These are phyloP conservation scores for Fomitopsis serialis DNA, from an alignment of 768 basidiomycete genomes.

Conservation along the genomic window DNA sequence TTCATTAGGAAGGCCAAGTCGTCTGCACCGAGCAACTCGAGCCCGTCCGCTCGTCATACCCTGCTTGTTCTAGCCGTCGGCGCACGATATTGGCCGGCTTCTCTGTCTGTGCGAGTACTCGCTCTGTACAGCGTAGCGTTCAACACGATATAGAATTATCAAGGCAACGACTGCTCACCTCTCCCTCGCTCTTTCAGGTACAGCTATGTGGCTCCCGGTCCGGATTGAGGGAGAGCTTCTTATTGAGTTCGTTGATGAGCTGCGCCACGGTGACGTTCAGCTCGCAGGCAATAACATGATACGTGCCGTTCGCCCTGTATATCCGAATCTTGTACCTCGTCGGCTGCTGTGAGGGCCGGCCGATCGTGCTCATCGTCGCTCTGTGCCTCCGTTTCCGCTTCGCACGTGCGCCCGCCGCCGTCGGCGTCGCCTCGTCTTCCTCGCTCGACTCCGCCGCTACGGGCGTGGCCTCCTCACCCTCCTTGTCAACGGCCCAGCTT, in stretches of 20 bases:
- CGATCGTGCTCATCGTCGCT: slow-evolving; percentile 3
- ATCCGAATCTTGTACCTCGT: slow-evolving; percentile 61
- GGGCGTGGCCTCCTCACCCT: slow-evolving; percentile 31
- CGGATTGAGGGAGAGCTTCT: slow-evolving; percentile 44
- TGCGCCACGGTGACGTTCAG: slow-evolving; percentile 64
- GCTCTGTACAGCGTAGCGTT: slow-evolving; percentile 70
- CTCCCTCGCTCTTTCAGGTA: slow-evolving; percentile 75
- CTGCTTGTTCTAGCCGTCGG: slow-evolving; percentile 81
- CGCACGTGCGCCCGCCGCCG: slow-evolving; percentile 6
- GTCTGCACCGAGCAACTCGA: slow-evolving; percentile 71
- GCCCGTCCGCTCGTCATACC: slow-evolving; percentile 77
- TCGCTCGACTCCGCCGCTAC: slow-evolving; percentile 38
- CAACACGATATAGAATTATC: too few relatives aligned
- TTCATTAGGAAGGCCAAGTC: slow-evolving; percentile 82
- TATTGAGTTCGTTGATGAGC: slow-evolving; percentile 55
- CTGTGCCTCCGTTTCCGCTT: slow-evolving; percentile 17
- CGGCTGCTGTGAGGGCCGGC: background rate
- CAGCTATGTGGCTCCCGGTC: slow-evolving; percentile 58
- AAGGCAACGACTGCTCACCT: slow-evolving; percentile 38
- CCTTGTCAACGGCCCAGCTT: slow-evolving; percentile 66
- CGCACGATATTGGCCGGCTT: slow-evolving; percentile 81
- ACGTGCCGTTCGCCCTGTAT: slow-evolving; percentile 67
- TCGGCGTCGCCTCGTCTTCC: slow-evolving; percentile 30
- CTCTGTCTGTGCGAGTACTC: slow-evolving; percentile 76
- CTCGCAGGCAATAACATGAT: slow-evolving; percentile 62